Evolutionary conservation across 2,329 filamentous ascomycete species (phyloP).

Genomic region (Beauveria medogensis): DNA sequence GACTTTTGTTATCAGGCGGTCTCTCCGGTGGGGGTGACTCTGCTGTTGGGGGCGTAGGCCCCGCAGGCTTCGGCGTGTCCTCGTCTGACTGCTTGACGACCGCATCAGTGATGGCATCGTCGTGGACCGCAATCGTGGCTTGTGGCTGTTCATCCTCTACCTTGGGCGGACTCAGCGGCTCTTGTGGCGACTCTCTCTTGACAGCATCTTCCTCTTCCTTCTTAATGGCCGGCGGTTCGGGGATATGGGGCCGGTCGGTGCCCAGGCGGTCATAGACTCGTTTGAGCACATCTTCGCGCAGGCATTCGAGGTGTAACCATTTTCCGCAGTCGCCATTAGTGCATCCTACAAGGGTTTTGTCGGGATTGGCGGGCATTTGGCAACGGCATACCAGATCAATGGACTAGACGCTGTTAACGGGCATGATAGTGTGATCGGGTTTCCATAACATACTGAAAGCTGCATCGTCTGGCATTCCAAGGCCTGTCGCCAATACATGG

Average conservation of each 20-base stretch:
- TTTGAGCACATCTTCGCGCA: slow-evolving; percentile 47
- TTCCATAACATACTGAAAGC: slow-evolving; percentile 42
- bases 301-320: slow-evolving; percentile 58
- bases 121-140: slow-evolving; percentile 45
- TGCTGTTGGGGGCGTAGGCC: slow-evolving; percentile 19
- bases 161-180: slow-evolving; percentile 43
- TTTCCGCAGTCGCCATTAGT: slow-evolving; percentile 44
- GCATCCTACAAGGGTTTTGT: slow-evolving; percentile 52
- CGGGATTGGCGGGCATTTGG: slow-evolving; percentile 52
- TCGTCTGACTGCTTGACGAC: slow-evolving; percentile 27
- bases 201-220: slow-evolving; percentile 16
- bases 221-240: slow-evolving; percentile 26
- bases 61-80: slow-evolving; percentile 23
- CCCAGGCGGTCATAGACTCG: slow-evolving; percentile 43
- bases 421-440: too few relatives aligned
- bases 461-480: slow-evolving; percentile 49
- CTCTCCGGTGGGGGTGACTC: background rate
- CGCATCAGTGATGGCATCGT: slow-evolving; percentile 33
- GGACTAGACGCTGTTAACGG: slow-evolving; percentile 27
- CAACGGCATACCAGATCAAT: slow-evolving; percentile 51
- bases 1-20: slow-evolving; percentile 9
- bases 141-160: slow-evolving; percentile 41
- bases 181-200: slow-evolving; percentile 11
- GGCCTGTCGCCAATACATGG: slow-evolving; percentile 57
- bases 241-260: slow-evolving; percentile 38